A percentile compares a stretch with the other conserved stretches of the same genome.
phyloP scores from a whole-genome alignment of 176 grass and related monocot genomes.

The Eragrostis nindensis region DNA sequence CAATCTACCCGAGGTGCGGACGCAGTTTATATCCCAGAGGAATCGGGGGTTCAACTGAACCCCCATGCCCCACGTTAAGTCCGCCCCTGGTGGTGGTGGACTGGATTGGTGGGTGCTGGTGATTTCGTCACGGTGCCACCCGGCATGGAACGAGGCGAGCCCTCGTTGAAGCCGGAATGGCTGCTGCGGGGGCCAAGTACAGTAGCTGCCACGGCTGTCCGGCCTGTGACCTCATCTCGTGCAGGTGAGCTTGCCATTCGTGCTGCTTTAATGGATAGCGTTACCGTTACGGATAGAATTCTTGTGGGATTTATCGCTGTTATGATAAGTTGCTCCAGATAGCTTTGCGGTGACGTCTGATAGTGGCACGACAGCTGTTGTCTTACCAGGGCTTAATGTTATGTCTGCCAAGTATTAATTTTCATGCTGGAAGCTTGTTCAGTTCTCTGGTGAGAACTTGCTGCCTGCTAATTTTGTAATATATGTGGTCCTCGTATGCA shows the following conservation, averaged over 20 bases:
- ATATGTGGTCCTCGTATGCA: not conserved
- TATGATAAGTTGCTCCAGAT: not conserved
- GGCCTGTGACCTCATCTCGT: slow-evolving; percentile 42
- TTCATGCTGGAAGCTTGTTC: not conserved
- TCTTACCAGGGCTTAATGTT: not conserved
- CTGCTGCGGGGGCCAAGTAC: slow-evolving; percentile 37
- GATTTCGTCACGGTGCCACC: slow-evolving; percentile 15
- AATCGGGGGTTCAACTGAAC: slow-evolving; percentile 39
- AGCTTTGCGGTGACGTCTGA: not conserved
- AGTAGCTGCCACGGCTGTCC: slow-evolving; percentile 5
- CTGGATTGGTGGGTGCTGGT: slow-evolving; percentile 40
- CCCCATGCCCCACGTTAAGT: slow-evolving; percentile 41
- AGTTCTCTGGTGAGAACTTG: not conserved
- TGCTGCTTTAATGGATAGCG: not conserved
- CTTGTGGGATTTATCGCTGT: not conserved
- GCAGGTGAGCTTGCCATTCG: slow-evolving; percentile 41
- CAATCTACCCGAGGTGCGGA: not conserved
- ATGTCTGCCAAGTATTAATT: not conserved
- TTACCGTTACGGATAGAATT: slow-evolving; percentile 16
- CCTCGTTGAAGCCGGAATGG: slow-evolving; percentile 71
- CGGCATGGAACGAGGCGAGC: slow-evolving; percentile 68
- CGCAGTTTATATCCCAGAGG: not conserved
- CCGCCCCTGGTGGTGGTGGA: slow-evolving; percentile 44
- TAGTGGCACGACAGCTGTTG: not conserved
- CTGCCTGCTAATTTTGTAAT: not conserved